A percentile compares a stretch with the other conserved stretches of the same genome.
These are phyloP conservation scores for Penicillium sp. DNA, from an alignment of 2,329 filamentous ascomycete genomes.

Conservation along the genomic window DNA sequence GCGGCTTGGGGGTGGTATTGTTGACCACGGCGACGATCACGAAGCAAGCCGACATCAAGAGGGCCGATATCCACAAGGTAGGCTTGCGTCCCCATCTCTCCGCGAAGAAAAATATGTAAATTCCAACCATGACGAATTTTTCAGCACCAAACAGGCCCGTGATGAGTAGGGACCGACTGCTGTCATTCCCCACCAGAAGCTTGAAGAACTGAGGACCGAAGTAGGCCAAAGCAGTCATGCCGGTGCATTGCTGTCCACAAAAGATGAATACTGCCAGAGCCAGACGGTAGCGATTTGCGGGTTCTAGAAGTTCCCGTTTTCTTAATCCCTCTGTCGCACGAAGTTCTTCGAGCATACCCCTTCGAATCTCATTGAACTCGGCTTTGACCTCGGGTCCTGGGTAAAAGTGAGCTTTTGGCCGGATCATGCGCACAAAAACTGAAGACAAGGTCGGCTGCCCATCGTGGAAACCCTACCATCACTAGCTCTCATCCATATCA, in stretches of 20 bases:
- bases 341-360: constrained; percentile 21
- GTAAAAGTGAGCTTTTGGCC: constrained; percentile 4
- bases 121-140: constrained; percentile 45
- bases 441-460: no score
- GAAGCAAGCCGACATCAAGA: constrained; percentile 48
- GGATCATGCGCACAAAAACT: no score
- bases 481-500: constrained; percentile 45
- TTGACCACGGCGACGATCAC: constrained; percentile 46
- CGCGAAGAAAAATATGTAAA: constrained; percentile 47
- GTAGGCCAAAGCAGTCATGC: constrained; percentile 45
- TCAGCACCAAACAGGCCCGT: constrained; percentile 48
- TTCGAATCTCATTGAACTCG: constrained; percentile 36
- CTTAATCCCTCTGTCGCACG: constrained; percentile 42
- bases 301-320: constrained; percentile 43
- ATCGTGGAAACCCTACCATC: constrained; percentile 11
- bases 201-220: constrained; percentile 50
- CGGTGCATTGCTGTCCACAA: constrained; percentile 46
- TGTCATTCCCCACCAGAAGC: constrained; percentile 42
- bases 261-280: constrained; percentile 46
- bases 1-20: constrained; percentile 36
- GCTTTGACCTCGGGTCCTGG: constrained; percentile 40
- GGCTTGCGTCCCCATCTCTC: constrained; percentile 46
- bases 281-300: constrained; percentile 44
- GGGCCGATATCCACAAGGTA: constrained; percentile 44
- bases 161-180: constrained; percentile 41